Conservation (phyloP, 805 yeast genomes). For the Dipodascopsis tothii region DNA sequence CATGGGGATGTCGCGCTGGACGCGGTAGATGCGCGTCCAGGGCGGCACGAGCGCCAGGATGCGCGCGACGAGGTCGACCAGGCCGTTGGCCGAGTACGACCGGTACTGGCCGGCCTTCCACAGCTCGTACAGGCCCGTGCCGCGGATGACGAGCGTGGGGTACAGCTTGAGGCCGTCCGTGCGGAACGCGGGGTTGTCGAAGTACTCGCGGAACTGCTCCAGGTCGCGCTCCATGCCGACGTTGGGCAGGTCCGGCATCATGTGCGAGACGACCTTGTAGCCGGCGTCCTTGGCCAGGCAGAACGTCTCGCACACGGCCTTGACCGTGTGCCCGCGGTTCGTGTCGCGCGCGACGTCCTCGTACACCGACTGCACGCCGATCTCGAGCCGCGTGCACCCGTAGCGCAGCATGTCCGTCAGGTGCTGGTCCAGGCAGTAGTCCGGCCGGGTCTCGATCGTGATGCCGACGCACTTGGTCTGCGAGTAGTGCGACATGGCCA, state of each 20-base stretch:
- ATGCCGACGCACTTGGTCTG: slow-evolving; percentile 96
- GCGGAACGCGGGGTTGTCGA: slow-evolving; percentile 92
- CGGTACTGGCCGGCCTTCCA: slow-evolving; percentile 95
- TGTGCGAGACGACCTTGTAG: slow-evolving; percentile 92
- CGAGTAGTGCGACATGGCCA: slow-evolving; percentile 82
- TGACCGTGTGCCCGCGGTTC: slow-evolving; percentile 95
- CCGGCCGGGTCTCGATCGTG: slow-evolving; percentile 97
- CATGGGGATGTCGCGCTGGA: slow-evolving; percentile 98
- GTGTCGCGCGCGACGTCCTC: slow-evolving; percentile 99
- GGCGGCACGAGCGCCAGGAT: slow-evolving; percentile 96
- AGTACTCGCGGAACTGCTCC: slow-evolving; percentile 92
- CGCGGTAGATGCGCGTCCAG: slow-evolving; percentile 97
- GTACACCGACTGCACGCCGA: slow-evolving; percentile 94
- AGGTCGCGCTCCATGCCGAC: slow-evolving; percentile 98
- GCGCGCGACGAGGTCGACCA: slow-evolving; percentile 91
- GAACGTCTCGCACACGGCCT: slow-evolving; percentile 91
- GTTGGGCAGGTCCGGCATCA: slow-evolving; percentile 99
- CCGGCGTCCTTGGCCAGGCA: slow-evolving; percentile 97
- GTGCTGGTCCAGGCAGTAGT: slow-evolving; percentile 94
- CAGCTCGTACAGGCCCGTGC: slow-evolving; percentile 91
- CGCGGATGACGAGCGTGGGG: slow-evolving; percentile 93
- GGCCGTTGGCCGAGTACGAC: slow-evolving; percentile 88
- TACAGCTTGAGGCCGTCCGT: slow-evolving; percentile 94
- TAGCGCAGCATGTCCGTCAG: slow-evolving; percentile 89
- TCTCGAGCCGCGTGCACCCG: slow-evolving; percentile 93